Conservation (phyloP, 805 yeast species). For the Monosporozyma yasuniensis region DNA sequence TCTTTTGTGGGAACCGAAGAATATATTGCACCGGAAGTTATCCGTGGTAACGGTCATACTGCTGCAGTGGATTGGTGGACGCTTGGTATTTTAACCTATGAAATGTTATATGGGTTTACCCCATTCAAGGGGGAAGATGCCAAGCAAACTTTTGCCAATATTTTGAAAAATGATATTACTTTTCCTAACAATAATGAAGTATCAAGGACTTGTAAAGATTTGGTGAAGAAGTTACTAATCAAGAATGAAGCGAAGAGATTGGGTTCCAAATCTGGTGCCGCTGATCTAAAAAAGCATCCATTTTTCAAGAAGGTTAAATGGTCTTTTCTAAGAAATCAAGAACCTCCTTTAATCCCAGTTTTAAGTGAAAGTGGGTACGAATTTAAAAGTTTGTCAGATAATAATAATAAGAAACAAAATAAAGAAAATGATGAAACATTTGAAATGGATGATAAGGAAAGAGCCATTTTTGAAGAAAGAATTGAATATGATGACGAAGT, state of each 20-base stretch:
- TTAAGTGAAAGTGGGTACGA: constrained; percentile 48
- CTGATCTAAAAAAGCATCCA: constrained; percentile 84
- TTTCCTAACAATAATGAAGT: constrained; percentile 64
- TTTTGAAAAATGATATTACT: constrained; percentile 72
- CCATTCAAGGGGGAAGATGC: constrained; percentile 92
- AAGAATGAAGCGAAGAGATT: constrained; percentile 84
- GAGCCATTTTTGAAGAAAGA: constrained; percentile 26
- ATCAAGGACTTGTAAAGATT: constrained; percentile 65
- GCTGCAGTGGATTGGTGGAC: constrained; percentile 99
- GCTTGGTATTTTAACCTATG: constrained; percentile 82
- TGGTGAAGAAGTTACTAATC: constrained; percentile 71
- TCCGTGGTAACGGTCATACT: constrained; percentile 93
- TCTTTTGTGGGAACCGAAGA: constrained; percentile 99
- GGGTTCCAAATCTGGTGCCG: constrained; percentile 91
- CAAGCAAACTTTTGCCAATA: constrained; percentile 81
- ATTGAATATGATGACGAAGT: constrained; percentile 31
- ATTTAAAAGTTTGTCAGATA: constrained; percentile 32
- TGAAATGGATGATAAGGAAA: constrained; percentile 19
- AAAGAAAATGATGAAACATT: not conserved
- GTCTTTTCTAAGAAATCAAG: constrained; percentile 87
- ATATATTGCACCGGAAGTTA: constrained; percentile 97
- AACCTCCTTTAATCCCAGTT: constrained; percentile 93
- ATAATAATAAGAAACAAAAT: constrained; percentile 14
- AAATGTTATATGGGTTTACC: constrained; percentile 91
- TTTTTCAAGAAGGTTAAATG: constrained; percentile 89